Evolutionary conservation across 805 yeast species (phyloP).

Genomic region (Cyberlindnera maclurae): DNA sequence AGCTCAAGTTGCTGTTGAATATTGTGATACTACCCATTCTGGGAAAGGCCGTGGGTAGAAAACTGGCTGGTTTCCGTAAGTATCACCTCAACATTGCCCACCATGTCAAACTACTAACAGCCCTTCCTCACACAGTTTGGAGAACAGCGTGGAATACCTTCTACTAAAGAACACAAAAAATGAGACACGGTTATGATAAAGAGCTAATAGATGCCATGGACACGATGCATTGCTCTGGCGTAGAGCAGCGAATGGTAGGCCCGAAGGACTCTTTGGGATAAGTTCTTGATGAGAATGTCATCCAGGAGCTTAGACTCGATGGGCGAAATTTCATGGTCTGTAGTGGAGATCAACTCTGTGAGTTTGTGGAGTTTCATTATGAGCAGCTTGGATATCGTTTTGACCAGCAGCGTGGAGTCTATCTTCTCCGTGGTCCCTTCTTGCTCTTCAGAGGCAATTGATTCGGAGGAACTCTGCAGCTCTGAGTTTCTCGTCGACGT

Average conservation of each 20-base stretch:
- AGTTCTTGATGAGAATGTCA: constrained; percentile 17
- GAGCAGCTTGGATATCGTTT: constrained; percentile 14
- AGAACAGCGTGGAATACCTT: constrained; percentile 17
- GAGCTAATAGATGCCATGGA: constrained; percentile 6
- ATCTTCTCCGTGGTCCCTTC: constrained; percentile 1
- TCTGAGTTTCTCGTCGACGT: constrained; percentile 1
- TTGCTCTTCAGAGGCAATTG: neutral
- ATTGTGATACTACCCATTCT: constrained; percentile 57
- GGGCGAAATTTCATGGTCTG: neutral
- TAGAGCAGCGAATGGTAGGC: constrained; percentile 18
- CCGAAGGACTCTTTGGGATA: constrained; percentile 13
- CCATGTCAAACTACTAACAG: constrained; percentile 8
- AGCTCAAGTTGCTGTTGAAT: constrained; percentile 49
- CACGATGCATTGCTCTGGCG: constrained; percentile 7
- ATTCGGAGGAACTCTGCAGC: neutral
- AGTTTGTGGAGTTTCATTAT: constrained; percentile 11
- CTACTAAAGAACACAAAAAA: constrained; percentile 5
- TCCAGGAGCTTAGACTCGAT: constrained; percentile 16
- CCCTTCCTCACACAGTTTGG: constrained; percentile 19
- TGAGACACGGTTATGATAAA: neutral
- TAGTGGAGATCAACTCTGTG: constrained; percentile 2
- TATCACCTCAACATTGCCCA: neutral
- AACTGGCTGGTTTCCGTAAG: constrained; percentile 35
- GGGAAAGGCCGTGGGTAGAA: constrained; percentile 62
- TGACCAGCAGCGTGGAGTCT: constrained; percentile 14